Base-by-base conservation (phyloP, 495 filamentous ascomycete genomes). In the Xylaria palmicola region DNA sequence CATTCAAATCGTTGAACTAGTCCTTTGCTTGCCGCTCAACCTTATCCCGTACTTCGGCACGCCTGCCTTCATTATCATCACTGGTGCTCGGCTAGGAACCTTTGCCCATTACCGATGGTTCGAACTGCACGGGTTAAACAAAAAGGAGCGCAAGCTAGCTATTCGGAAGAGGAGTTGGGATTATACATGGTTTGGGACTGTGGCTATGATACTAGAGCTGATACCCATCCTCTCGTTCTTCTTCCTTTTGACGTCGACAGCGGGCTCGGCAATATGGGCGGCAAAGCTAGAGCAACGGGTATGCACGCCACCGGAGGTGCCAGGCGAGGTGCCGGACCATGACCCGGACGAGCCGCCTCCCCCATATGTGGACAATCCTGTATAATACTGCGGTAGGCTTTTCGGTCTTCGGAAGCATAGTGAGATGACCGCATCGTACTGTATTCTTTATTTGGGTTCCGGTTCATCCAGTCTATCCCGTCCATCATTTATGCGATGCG, bases 211-310 rank as follows among this genome's bases (percentile, higher is more conserved):
- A 12, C 67, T 86, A 4, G 77, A 97, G 69, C 85, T 97, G 65
- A 77, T 97, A 2, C 94, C 94, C 1, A 76, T 97, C 44, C 79
- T 87, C 15, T 92, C 88, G n/a, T 90, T 97, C 62, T 85, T 91
- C 63, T 96, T 97, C 71, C 81, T 94, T 22, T 86, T 96, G 64
- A 96, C 92, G 0, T 93, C 75, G 4, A 77, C 83, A 3, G 72
- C 89, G 36, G 94, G 93, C 0, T 89, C 93, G 6, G 94, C 92
- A 8, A 74, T 98, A 29, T 98, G 92, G 92, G 90, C 88, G 6
- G 86, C 88, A 0, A 74, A 77, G 24, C 67, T 85, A 29, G 81
- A 85, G 64, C 69, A 78, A 54, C 59, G 63, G 52, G 59, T 66
- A 19, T 64, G 71, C 26, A 29, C 48, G 34, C 39, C 48, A 52